Evolutionary conservation across 176 grass and related monocot species (phyloP).

Genomic region (Bromus sterilis): DNA sequence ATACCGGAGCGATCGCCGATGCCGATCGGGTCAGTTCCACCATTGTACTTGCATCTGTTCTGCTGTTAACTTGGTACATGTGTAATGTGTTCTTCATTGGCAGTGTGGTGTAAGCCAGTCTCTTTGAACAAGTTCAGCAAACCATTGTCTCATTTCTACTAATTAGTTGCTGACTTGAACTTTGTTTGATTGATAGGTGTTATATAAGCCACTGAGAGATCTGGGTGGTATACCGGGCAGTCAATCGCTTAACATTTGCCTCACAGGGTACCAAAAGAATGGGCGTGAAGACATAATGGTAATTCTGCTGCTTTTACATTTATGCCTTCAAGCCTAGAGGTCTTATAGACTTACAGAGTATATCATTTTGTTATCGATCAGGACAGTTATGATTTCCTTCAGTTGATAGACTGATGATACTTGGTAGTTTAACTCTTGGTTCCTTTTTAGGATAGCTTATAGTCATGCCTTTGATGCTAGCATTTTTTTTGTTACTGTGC

Average conservation of each 20-base stretch:
- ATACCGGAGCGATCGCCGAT: slow-evolving; percentile 38
- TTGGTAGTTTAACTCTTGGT: neutral
- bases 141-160: neutral
- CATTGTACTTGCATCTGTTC: neutral
- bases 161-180: neutral
- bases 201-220: slow-evolving; percentile 79
- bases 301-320: neutral
- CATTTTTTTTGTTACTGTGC: neutral
- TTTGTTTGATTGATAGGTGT: slow-evolving; percentile 22
- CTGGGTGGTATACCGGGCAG: slow-evolving; percentile 63
- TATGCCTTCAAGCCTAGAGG: neutral
- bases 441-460: neutral
- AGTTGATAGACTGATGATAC: neutral
- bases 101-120: no score
- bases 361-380: neutral
- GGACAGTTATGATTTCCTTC: neutral
- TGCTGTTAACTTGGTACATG: neutral
- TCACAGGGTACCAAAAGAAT: slow-evolving; percentile 88
- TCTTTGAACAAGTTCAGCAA: neutral
- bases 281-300: slow-evolving; percentile 80
- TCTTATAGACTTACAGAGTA: neutral
- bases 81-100: neutral
- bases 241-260: slow-evolving; percentile 54
- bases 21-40: slow-evolving; percentile 45
- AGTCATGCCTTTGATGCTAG: neutral